These are phyloP conservation scores for Schizochytrium sp. DNA, from an alignment of 108 stramenopile species.

Conservation along the genomic window DNA sequence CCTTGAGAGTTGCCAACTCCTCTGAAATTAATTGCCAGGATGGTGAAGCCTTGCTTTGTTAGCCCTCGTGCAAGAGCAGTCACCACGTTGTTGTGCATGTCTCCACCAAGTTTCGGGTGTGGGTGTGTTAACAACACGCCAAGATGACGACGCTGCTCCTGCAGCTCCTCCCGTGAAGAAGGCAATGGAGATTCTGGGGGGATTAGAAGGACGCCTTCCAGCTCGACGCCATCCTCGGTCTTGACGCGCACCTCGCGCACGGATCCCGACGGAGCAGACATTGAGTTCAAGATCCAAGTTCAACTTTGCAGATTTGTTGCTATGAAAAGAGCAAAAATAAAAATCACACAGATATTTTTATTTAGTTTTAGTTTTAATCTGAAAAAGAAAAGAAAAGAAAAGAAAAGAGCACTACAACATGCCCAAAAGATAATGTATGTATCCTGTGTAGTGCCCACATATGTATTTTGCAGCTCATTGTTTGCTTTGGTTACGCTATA, in stretches of 20 bases:
- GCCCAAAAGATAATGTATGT: no score
- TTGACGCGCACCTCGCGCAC: not conserved
- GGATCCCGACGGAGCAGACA: not conserved
- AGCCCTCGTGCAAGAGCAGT: not conserved
- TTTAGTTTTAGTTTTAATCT: no score
- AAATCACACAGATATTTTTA: no score
- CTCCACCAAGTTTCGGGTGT: constrained; percentile 50
- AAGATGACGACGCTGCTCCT: not conserved
- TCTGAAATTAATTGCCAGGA: not conserved
- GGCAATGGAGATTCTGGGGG: not conserved
- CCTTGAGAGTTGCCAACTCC: constrained; percentile 30
- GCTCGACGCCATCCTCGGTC: not conserved
- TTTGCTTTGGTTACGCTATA: no score
- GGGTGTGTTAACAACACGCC: constrained; percentile 51
- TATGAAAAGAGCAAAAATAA: no score
- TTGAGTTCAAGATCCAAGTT: no score
- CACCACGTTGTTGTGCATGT: constrained; percentile 48
- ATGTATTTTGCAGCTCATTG: no score
- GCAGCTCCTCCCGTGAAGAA: not conserved
- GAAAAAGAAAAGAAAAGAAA: no score
- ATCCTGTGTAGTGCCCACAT: no score
- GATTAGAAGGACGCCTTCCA: not conserved
- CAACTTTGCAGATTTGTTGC: no score
- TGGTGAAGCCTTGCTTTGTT: not conserved
- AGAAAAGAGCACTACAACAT: no score